Evolutionary conservation across 108 stramenopile species (phyloP).

Genomic region (Skeletonema potamos): DNA sequence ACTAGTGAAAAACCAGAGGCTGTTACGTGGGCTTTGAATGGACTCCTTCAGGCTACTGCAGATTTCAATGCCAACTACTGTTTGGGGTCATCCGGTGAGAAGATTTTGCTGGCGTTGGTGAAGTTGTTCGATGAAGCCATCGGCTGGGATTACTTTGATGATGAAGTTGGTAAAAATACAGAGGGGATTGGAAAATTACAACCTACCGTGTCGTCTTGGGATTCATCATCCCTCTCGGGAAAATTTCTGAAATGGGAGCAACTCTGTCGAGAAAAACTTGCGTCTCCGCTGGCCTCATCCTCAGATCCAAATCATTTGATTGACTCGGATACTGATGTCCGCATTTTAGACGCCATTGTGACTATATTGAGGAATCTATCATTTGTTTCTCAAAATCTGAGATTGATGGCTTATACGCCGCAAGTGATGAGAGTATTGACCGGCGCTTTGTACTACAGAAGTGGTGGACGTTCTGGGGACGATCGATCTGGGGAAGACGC

Average conservation of each 20-base stretch:
- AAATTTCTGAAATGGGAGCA: slow-evolving; percentile 35
- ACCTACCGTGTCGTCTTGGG: slow-evolving; percentile 34
- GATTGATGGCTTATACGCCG: slow-evolving; percentile 65
- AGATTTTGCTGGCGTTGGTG: slow-evolving; percentile 48
- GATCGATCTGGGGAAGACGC: slow-evolving; percentile 15
- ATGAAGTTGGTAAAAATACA: neutral
- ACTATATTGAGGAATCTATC: slow-evolving; percentile 41
- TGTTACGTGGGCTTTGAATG: slow-evolving; percentile 61
- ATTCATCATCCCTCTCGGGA: slow-evolving; percentile 36
- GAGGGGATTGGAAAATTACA: slow-evolving; percentile 17
- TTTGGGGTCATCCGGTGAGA: slow-evolving; percentile 56
- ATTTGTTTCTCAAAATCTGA: slow-evolving; percentile 67
- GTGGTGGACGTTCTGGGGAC: slow-evolving; percentile 30
- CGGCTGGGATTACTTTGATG: slow-evolving; percentile 46
- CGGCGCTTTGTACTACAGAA: slow-evolving; percentile 70
- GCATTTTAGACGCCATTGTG: slow-evolving; percentile 35
- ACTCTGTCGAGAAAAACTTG: slow-evolving; percentile 40
- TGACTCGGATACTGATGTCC: slow-evolving; percentile 25
- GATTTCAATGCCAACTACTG: slow-evolving; percentile 64
- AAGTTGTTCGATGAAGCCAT: slow-evolving; percentile 60
- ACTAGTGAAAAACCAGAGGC: slow-evolving; percentile 22
- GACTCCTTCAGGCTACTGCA: slow-evolving; percentile 53
- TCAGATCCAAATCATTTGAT: slow-evolving; percentile 69
- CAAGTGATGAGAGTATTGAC: slow-evolving; percentile 54
- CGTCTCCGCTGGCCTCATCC: slow-evolving; percentile 53